These are phyloP conservation scores for Neurospora sp. DNA, from an alignment of 2,329 filamentous ascomycete genomes.

Conservation along the genomic window DNA sequence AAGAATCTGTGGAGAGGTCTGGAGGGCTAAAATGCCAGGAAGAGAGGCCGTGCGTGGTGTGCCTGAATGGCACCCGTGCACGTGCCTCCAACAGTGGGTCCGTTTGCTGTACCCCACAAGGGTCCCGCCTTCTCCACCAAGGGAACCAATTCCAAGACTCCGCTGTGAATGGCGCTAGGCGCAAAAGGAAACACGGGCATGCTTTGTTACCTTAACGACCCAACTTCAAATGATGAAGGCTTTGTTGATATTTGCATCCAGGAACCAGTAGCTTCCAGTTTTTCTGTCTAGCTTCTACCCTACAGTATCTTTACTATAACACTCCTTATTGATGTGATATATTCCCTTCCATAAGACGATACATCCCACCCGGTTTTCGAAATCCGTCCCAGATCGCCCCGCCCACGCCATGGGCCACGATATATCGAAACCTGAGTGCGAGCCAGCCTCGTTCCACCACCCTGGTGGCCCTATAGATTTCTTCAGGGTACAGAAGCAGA, in stretches of 20 bases:
- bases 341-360: background rate
- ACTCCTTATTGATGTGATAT: background rate
- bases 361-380: background rate
- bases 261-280: background rate
- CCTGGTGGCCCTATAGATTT: background rate
- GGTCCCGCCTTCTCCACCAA: too few species aligned
- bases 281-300: background rate
- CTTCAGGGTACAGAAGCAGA: background rate
- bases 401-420: background rate
- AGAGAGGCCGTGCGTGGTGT: too few species aligned
- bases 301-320: background rate
- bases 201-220: background rate
- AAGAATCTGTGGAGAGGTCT: too few species aligned
- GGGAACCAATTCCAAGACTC: background rate
- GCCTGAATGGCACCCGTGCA: too few species aligned
- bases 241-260: background rate
- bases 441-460: background rate
- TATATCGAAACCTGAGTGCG: background rate
- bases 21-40: too few species aligned
- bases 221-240: background rate
- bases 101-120: too few species aligned
- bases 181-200: background rate
- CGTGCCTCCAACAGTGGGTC: too few species aligned
- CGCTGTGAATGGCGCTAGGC: background rate
- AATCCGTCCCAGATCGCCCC: background rate